Percentiles rank a stretch among this genome's conserved stretches.
These are phyloP conservation scores for Melampsora americana DNA, from an alignment of 1,284 basidiomycete species.

Conservation along the genomic window DNA sequence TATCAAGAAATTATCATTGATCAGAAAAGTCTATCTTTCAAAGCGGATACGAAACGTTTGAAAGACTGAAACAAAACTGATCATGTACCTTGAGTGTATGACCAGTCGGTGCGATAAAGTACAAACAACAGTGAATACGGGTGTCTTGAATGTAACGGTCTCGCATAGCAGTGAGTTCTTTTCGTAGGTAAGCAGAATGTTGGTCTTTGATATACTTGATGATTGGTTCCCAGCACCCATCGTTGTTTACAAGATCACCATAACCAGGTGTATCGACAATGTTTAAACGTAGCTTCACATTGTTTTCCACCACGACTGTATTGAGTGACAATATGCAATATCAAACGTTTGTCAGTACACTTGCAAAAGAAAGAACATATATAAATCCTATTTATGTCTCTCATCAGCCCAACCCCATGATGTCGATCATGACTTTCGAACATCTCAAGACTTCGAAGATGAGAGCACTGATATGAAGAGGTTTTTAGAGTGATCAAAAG, in stretches of 20 bases:
- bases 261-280: conserved; percentile 99
- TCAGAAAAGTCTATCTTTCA: conserved; percentile 42
- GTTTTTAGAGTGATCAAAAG: not conserved
- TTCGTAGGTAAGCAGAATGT: conserved; percentile 95
- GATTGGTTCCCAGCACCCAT: conserved; percentile 72
- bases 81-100: conserved; percentile 73
- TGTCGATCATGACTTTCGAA: not conserved
- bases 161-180: conserved; percentile 97
- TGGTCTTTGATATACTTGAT: conserved; percentile 67
- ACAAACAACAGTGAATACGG: conserved; percentile 94
- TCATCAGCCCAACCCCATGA: not conserved
- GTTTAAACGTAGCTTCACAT: conserved; percentile 89
- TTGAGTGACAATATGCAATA: conserved; percentile 9
- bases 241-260: conserved; percentile 98
- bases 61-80: not conserved
- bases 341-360: conserved; percentile 2
- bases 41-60: not conserved
- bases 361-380: not conserved
- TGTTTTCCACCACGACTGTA: conserved; percentile 90
- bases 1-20: conserved; percentile 41
- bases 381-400: not conserved
- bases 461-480: not conserved
- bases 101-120: conserved; percentile 97
- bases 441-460: not conserved
- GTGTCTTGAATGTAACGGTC: conserved; percentile 98